Conservation (phyloP, 169 alveolate species). For the Theileria sp. region DNA sequence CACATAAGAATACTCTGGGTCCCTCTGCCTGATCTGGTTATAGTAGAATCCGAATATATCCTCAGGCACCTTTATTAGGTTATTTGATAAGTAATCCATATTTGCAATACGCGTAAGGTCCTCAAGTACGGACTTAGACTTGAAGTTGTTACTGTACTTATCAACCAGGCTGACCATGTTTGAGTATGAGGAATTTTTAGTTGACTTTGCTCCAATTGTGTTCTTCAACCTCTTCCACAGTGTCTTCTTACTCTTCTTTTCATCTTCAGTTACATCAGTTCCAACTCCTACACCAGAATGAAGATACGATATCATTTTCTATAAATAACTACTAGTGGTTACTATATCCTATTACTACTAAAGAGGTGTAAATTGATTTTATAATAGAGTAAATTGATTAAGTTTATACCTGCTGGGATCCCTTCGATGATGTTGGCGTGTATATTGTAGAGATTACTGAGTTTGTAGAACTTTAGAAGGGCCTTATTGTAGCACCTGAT, state of each 20-base stretch:
- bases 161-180: neutral
- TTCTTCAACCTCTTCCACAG: constrained; percentile 12
- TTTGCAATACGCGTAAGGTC: constrained; percentile 18
- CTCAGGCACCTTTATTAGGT: constrained; percentile 15
- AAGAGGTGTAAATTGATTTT: neutral
- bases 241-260: constrained; percentile 1
- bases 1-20: neutral
- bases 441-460: constrained; percentile 14
- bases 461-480: constrained; percentile 20
- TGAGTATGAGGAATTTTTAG: neutral
- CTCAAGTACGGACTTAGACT: neutral
- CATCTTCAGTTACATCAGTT: neutral
- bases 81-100: constrained; percentile 13
- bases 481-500: constrained; percentile 29
- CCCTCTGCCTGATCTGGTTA: constrained; percentile 19
- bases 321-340: too few species aligned
- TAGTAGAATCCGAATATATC: constrained; percentile 19
- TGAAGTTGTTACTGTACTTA: neutral
- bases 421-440: constrained; percentile 1
- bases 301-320: neutral
- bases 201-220: constrained; percentile 1
- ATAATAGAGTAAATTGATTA: neutral
- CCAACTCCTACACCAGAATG: neutral
- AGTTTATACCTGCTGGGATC: neutral
- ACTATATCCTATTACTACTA: too few species aligned